These are phyloP conservation scores for Chalaropsis ovoidea DNA, from an alignment of 2,329 filamentous ascomycete species.

Conservation along the genomic window DNA sequence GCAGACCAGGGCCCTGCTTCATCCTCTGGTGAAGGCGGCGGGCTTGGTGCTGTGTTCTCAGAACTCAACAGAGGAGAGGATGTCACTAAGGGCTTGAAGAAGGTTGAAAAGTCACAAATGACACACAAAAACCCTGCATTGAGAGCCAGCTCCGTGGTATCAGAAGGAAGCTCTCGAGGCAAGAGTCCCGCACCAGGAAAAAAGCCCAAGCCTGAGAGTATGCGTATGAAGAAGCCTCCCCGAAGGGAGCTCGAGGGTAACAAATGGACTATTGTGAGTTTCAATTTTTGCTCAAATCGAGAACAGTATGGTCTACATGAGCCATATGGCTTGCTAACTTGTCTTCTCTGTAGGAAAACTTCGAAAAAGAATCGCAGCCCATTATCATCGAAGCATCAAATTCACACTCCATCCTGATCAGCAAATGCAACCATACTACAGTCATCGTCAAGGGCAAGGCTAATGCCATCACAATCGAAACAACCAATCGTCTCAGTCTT, in stretches of 20 bases:
- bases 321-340: background rate
- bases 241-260: conserved; percentile 73
- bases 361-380: conserved; percentile 61
- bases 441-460: conserved; percentile 86
- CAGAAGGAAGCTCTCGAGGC: conserved; percentile 51
- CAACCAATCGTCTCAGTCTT: conserved; percentile 71
- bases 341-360: conserved; percentile 62
- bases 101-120: conserved; percentile 93
- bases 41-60: conserved; percentile 80
- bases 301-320: background rate
- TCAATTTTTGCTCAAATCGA: background rate
- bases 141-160: conserved; percentile 60
- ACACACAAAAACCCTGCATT: conserved; percentile 95
- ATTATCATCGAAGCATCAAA: conserved; percentile 74
- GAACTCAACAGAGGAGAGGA: conserved; percentile 79
- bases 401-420: conserved; percentile 83
- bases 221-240: conserved; percentile 72
- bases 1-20: conserved; percentile 34
- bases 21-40: conserved; percentile 41
- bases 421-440: conserved; percentile 81
- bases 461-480: conserved; percentile 94
- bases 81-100: conserved; percentile 81
- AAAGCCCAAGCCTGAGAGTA: conserved; percentile 75
- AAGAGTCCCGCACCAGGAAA: conserved; percentile 84
- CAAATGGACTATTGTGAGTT: conserved; percentile 77